A percentile compares a stretch with the other conserved stretches of the same genome.
Evolutionary conservation across 2,329 filamentous ascomycete genomes (phyloP).

Genomic region (Neofusicoccum parvum): DNA sequence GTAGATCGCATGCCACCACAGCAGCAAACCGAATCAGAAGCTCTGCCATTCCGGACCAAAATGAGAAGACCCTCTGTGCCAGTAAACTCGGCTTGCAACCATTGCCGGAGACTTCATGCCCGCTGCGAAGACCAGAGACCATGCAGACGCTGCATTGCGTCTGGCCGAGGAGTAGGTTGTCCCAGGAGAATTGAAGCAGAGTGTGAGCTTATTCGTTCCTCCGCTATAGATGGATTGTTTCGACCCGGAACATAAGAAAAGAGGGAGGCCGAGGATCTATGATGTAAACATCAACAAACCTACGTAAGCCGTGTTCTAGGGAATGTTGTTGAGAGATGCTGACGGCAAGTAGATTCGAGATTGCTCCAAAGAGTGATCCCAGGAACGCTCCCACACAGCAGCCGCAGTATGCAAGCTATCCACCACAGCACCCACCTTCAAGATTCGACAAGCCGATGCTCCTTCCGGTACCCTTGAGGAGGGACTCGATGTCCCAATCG

Average conservation of each 20-base stretch:
- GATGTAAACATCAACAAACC: slow-evolving; percentile 5
- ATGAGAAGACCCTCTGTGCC: slow-evolving; percentile 5
- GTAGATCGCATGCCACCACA: not conserved
- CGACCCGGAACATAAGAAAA: slow-evolving; percentile 13
- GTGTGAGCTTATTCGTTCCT: not conserved
- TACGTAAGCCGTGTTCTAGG: not conserved
- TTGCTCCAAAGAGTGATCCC: not conserved
- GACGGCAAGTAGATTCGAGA: not conserved
- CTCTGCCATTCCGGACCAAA: not conserved
- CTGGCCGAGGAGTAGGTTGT: not conserved
- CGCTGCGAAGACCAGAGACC: slow-evolving; percentile 2
- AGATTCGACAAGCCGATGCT: not conserved
- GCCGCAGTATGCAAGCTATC: not conserved
- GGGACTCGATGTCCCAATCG: not conserved
- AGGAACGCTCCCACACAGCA: not conserved
- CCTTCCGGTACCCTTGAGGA: not conserved
- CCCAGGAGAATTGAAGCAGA: not conserved
- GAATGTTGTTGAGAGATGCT: not conserved
- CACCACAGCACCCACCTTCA: not conserved
- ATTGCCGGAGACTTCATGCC: slow-evolving; percentile 14
- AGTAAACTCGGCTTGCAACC: slow-evolving; percentile 11
- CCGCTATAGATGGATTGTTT: slow-evolving; percentile 1
- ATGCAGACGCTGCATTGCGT: slow-evolving; percentile 6
- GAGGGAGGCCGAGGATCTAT: slow-evolving; percentile 7
- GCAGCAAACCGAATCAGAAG: not conserved